These are phyloP conservation scores for Wilcoxina mikolae DNA, from an alignment of 495 filamentous ascomycete genomes.

Conservation along the genomic window DNA sequence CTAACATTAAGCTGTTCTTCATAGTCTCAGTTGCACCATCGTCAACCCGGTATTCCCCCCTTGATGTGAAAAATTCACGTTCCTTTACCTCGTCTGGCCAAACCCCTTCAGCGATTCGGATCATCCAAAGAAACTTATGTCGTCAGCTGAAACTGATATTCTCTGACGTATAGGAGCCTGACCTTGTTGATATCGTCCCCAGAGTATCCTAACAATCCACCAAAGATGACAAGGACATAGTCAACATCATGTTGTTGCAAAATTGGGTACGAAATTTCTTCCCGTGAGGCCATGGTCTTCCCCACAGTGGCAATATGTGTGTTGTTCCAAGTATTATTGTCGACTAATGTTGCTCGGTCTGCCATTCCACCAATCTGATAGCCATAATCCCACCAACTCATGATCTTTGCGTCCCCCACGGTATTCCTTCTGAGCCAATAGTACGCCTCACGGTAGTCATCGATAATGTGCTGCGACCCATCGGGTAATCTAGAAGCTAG, in stretches of 20 bases:
- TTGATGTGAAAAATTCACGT: constrained; percentile 85
- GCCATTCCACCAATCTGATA: constrained; percentile 99
- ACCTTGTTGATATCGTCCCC: constrained; percentile 97
- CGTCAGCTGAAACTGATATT: constrained; percentile 9
- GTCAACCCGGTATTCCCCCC: constrained; percentile 93
- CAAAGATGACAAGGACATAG: constrained; percentile 95
- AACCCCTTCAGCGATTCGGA: constrained; percentile 95
- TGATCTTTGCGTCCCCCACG: constrained; percentile 84
- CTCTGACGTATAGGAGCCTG: background rate
- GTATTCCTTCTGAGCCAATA: constrained; percentile 99
- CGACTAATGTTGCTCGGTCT: constrained; percentile 88
- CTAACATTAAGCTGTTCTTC: constrained; percentile 88
- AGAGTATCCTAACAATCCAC: constrained; percentile 92
- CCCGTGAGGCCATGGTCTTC: constrained; percentile 94
- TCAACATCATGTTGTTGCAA: constrained; percentile 97
- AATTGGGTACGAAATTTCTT: constrained; percentile 97
- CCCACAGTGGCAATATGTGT: constrained; percentile 99
- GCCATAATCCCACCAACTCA: constrained; percentile 99
- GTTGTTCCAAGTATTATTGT: constrained; percentile 99
- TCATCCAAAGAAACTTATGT: constrained; percentile 90
- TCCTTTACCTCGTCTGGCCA: constrained; percentile 99
- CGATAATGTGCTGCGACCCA: constrained; percentile 95
- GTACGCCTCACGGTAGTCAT: constrained; percentile 98
- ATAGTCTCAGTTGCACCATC: constrained; percentile 89
- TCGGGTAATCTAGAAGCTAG: constrained; percentile 84